Evolutionary conservation across 2,329 filamentous ascomycete genomes (phyloP), one percentile per base, ranked within the genome.

Genomic region (Phialemonium atrogriseum): DNA sequence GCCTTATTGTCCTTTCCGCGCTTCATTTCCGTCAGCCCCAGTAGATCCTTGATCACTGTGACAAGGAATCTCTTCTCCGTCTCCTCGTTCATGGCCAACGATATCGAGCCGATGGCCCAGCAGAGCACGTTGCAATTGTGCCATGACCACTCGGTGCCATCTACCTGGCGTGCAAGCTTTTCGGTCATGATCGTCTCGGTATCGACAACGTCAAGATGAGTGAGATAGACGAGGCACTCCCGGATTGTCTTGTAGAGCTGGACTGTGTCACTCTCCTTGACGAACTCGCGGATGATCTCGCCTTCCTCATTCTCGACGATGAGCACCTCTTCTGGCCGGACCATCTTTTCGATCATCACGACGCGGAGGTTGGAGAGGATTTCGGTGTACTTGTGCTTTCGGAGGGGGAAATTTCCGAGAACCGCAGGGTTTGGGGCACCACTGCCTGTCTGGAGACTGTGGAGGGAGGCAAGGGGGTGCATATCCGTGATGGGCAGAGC

Each of bases 331-430:
- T 98, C 91, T 1, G 91, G 91, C 25, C 88, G 77, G 19, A 98
- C 91, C 91, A 98, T 98, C 70, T 95, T 95, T 65, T 98, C 91
- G 40, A 98, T 96, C 91, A 98, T 98, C 43, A 98, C 91, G 15
- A 89, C 83, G 44, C 91, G 81, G 35, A 98, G 70, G 56, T 94
- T 96, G 8, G 89, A 89, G 30, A 98, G 66, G 13, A 98, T 83
- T 53, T 95, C 87, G 43, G 81, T 80, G 60, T 96, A 98, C 62
- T 95, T 96, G 71, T 98, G 89, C 67, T 98, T 98, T 39, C 93
- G 80, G 26, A 98, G 73, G 10, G 89, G 87, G 51, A 94, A 94
- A 58, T 87, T 94, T 47, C 80, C 80, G 40, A 96, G 69, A n/a
- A 89, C 66, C 32, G 68, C 75, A 2, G 89, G 86, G 53, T 94